Evolutionary conservation across 192 early-diverging fungal species (phyloP).

Genomic region (Lobosporangium transversale): DNA sequence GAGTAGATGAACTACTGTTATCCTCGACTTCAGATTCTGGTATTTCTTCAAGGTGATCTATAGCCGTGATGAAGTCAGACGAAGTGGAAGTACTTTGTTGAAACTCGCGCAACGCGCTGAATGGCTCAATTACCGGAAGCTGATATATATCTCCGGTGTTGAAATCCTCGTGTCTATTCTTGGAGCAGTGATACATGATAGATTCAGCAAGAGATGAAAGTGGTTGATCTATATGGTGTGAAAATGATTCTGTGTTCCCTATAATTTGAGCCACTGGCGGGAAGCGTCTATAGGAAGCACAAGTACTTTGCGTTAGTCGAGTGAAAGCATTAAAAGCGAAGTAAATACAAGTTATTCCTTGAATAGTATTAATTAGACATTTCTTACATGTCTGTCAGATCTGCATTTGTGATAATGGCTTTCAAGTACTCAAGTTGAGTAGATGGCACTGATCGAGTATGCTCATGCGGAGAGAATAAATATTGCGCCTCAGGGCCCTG

Average conservation of each 20-base stretch:
- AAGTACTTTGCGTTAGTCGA: too few species aligned
- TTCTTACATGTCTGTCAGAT: conserved; percentile 27
- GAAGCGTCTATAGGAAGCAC: conserved; percentile 36
- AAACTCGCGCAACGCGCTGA: too few species aligned
- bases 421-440: conserved; percentile 27
- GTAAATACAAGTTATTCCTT: too few species aligned
- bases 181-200: conserved; percentile 16
- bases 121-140: conserved; percentile 23
- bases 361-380: too few species aligned
- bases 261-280: conserved; percentile 19
- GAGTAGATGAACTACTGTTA: too few species aligned
- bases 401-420: conserved; percentile 11
- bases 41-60: too few species aligned
- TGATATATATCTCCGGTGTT: not conserved
- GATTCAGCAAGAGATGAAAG: conserved; percentile 20
- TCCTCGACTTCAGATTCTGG: too few species aligned
- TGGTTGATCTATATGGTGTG: not conserved
- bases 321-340: too few species aligned
- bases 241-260: not conserved
- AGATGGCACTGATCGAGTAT: conserved; percentile 1
- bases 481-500: not conserved
- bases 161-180: not conserved
- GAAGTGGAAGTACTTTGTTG: too few species aligned
- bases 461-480: not conserved
- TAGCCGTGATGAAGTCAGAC: too few species aligned